Evolutionary conservation across 805 yeast species (phyloP).

Genomic region (Hemisphaericaspora nanyangensis): DNA sequence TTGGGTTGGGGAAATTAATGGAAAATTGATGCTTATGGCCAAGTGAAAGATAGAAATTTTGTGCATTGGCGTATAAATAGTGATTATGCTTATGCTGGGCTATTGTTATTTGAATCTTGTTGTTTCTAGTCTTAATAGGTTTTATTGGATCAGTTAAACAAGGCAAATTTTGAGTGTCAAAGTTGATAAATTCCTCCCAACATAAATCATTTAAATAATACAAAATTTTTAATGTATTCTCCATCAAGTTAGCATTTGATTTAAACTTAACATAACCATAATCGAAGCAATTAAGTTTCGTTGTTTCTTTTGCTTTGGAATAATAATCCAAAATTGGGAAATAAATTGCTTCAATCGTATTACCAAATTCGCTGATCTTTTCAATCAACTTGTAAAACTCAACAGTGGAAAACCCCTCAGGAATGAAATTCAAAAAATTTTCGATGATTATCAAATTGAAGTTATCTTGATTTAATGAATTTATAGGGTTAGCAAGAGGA

Average conservation of each 20-base stretch:
- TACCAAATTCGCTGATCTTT: slow-evolving; percentile 41
- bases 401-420: slow-evolving; percentile 35
- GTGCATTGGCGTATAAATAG: slow-evolving; percentile 14
- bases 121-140: neutral
- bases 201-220: slow-evolving; percentile 43
- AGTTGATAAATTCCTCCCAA: slow-evolving; percentile 43
- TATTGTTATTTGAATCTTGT: slow-evolving; percentile 21
- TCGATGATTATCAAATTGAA: slow-evolving; percentile 21
- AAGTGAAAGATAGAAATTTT: slow-evolving; percentile 6
- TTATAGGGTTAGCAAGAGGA: neutral
- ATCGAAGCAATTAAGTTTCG: slow-evolving; percentile 26
- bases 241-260: slow-evolving; percentile 25
- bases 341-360: slow-evolving; percentile 47
- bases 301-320: slow-evolving; percentile 8
- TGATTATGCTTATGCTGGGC: slow-evolving; percentile 37
- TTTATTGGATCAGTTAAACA: slow-evolving; percentile 4
- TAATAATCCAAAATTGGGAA: slow-evolving; percentile 38
- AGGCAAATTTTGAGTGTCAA: slow-evolving; percentile 8
- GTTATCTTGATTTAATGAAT: slow-evolving; percentile 7
- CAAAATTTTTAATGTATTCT: slow-evolving; percentile 47
- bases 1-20: slow-evolving; percentile 9
- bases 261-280: slow-evolving; percentile 54
- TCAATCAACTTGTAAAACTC: slow-evolving; percentile 32
- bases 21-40: slow-evolving; percentile 1
- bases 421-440: slow-evolving; percentile 52